Conservation (phyloP, 176 grass and related monocot genomes). For the Oryza meyeriana region DNA sequence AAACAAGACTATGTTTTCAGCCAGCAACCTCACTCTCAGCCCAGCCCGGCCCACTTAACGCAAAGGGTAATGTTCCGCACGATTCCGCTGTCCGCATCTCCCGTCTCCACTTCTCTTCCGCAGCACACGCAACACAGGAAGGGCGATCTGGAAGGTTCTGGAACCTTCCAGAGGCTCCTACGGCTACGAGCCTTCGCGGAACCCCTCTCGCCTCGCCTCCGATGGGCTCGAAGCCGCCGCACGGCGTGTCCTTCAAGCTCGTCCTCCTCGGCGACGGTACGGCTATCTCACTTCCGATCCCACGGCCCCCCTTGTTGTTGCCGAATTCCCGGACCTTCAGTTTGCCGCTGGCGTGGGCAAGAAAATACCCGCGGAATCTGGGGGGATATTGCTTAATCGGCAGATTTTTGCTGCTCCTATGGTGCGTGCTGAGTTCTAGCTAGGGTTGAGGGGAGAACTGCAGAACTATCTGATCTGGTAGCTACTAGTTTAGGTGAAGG, state of each 20-base stretch:
- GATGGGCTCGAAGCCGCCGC: conserved; percentile 43
- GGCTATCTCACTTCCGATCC: background rate
- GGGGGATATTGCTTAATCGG: too few relatives aligned
- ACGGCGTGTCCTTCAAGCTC: conserved; percentile 60
- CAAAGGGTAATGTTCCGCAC: too few relatives aligned
- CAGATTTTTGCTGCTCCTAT: background rate
- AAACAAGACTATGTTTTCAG: too few relatives aligned
- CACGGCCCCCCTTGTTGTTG: background rate
- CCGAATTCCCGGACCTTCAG: background rate
- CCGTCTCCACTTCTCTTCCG: background rate
- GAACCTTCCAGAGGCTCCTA: background rate
- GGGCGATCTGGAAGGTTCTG: background rate
- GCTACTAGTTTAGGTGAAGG: background rate
- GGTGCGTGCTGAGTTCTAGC: background rate
- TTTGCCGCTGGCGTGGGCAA: background rate
- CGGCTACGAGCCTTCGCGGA: background rate
- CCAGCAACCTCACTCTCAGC: too few relatives aligned
- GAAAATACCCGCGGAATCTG: background rate
- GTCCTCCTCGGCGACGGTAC: conserved; percentile 79
- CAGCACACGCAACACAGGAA: background rate
- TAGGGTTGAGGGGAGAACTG: background rate
- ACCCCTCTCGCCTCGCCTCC: background rate
- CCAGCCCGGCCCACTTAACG: too few relatives aligned
- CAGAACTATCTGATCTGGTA: background rate
- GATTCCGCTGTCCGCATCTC: too few relatives aligned